Evolutionary conservation across 495 filamentous ascomycete species (phyloP), one percentile per base, ranked within the genome.

Genomic region (Aspergillus taichungensis): DNA sequence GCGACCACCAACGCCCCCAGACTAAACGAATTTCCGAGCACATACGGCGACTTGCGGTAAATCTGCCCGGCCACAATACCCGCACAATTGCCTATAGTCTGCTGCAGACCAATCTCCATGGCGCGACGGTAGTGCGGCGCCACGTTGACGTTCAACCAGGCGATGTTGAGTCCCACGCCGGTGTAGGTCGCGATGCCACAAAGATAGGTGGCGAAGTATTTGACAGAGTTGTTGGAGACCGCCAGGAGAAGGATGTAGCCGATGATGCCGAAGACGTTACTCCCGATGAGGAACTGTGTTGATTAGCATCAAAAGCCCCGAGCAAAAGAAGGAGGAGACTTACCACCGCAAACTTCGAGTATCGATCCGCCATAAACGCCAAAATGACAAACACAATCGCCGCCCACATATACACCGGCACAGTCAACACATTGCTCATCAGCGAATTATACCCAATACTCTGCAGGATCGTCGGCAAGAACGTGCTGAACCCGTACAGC

Each of bases 401-500:
- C 0, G 67, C 53, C 49, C 69, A 66, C 27, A 64, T 51, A 34
- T 68, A 74, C 24, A 71, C 67, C 1, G 70, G 70, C 1, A 74
- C 64, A 0, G 70, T 74, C 37, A 74, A 40, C 7, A 70, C 64
- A 38, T 74, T 69, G 41, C 64, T 62, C 49, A 74, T 65, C 13
- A 76, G 54, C 9, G 64, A 69, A 39, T 63, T 49, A 45, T 76
- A 77, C 0, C 73, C 75, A 49, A 81, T 66, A 8, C 64, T 66
- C 37, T 64, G 50, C 40, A 82, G 57, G 36, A 81, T 79, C 1
- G 72, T 71, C 1, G 78, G 79, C 14, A 81, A 46, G 53, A 82
- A 82, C 6, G 75, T 80, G 42, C 66, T 72, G 62, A 79, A 78
- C 30, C 78, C 77, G 42, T 79, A 78, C 6, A 80, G 63, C 14